Evolutionary conservation across 2,329 filamentous ascomycete genomes (phyloP).

Genomic region (Botryosphaeria agaves): DNA sequence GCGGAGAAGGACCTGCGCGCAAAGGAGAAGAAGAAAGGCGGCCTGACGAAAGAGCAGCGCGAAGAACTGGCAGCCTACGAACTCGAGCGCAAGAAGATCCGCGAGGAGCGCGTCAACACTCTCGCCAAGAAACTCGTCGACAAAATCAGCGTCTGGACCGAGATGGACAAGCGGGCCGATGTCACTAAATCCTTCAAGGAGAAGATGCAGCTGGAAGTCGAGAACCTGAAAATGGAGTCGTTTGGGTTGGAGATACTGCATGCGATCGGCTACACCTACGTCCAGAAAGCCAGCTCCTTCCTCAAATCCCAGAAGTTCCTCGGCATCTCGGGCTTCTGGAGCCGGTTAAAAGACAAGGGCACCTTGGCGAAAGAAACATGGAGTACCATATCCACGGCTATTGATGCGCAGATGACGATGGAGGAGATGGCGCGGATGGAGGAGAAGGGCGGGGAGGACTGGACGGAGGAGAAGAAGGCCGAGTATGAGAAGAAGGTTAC

Average conservation of each 20-base stretch:
- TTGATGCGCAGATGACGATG: conserved; percentile 95
- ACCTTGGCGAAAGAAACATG: conserved; percentile 95
- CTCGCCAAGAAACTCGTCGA: conserved; percentile 74
- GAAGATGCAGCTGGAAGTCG: conserved; percentile 86
- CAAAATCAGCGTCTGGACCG: conserved; percentile 86
- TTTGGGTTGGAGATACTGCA: conserved; percentile 94
- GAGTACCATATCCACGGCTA: conserved; percentile 91
- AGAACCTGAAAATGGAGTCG: conserved; percentile 98
- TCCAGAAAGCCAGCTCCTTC: conserved; percentile 71
- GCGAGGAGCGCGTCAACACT: conserved; percentile 77
- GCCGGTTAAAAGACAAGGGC: conserved; percentile 86
- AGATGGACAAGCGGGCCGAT: conserved; percentile 77
- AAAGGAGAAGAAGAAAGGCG: conserved; percentile 80
- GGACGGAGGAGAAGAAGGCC: conserved; percentile 92
- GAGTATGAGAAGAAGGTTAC: conserved; percentile 94
- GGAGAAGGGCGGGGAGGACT: conserved; percentile 86
- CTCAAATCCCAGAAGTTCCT: conserved; percentile 95
- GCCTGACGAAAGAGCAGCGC: conserved; percentile 76
- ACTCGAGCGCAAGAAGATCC: conserved; percentile 62
- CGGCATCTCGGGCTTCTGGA: conserved; percentile 90
- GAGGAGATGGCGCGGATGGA: conserved; percentile 97
- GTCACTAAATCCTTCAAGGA: conserved; percentile 82
- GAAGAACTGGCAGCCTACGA: conserved; percentile 85
- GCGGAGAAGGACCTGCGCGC: conserved; percentile 61
- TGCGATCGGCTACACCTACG: conserved; percentile 81